A percentile compares a stretch with the other conserved stretches of the same genome.
Conservation (phyloP, 345 rosid genomes). For the Salix arbutifolia region DNA sequence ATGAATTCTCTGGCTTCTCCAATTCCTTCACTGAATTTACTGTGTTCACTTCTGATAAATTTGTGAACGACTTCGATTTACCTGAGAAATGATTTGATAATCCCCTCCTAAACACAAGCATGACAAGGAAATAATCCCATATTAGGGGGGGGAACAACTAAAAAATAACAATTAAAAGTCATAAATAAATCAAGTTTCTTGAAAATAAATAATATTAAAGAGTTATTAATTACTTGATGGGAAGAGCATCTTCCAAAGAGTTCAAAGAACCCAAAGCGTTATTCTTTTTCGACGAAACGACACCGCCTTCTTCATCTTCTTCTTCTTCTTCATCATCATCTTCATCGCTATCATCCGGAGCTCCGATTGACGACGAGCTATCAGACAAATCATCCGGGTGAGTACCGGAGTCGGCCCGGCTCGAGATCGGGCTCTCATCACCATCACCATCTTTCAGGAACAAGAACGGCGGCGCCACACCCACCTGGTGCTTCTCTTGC, state of each 20-base stretch:
- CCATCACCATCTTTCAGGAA: slow-evolving; percentile 19
- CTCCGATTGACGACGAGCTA: slow-evolving; percentile 63
- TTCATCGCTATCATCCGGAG: slow-evolving; percentile 42
- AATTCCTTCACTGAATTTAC: slow-evolving; percentile 40
- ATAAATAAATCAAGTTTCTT: neutral
- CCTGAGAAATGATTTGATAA: slow-evolving; percentile 72
- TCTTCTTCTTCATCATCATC: slow-evolving; percentile 36
- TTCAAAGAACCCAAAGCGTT: slow-evolving; percentile 28
- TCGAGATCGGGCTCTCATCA: slow-evolving; percentile 1
- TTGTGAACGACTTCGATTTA: slow-evolving; percentile 76
- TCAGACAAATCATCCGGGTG: slow-evolving; percentile 30
- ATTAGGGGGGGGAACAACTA: neutral
- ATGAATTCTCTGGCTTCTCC: slow-evolving; percentile 63
- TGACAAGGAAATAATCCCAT: neutral
- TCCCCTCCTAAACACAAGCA: slow-evolving; percentile 45
- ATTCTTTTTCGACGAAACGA: slow-evolving; percentile 27
- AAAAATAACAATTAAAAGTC: neutral
- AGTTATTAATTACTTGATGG: slow-evolving; percentile 41
- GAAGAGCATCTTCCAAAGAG: slow-evolving; percentile 62
- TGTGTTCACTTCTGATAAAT: slow-evolving; percentile 44
- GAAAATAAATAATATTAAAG: neutral
- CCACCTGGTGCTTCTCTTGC: slow-evolving; percentile 19
- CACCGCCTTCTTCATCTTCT: slow-evolving; percentile 26
- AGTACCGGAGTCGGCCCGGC: slow-evolving; percentile 15
- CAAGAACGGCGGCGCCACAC: slow-evolving; percentile 6